Conservation (phyloP, 345 rosid species). For the Acer yangbiense region DNA sequence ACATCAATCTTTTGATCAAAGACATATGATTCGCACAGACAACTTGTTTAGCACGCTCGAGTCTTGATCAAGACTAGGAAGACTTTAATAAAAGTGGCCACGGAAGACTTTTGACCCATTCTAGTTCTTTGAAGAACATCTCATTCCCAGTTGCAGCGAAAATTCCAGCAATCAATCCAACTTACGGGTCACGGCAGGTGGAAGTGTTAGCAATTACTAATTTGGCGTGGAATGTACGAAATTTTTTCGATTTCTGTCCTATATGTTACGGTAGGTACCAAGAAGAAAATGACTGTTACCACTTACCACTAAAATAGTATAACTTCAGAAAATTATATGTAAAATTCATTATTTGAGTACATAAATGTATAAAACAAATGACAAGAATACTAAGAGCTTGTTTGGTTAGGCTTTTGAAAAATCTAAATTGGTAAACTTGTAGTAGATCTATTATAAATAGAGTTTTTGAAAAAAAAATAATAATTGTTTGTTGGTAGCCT, state of each 20-base stretch:
- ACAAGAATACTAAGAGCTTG: neutral
- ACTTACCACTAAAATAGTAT: too few species aligned
- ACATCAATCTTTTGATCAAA: neutral
- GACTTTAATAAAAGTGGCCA: neutral
- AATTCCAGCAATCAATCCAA: neutral
- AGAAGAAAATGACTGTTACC: too few species aligned
- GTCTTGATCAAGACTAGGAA: neutral
- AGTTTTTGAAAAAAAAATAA: too few species aligned
- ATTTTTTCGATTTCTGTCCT: too few species aligned
- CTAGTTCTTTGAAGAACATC: neutral
- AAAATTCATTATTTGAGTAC: too few species aligned
- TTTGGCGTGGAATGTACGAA: neutral
- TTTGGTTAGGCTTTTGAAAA: too few species aligned
- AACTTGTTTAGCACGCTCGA: neutral
- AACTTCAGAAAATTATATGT: too few species aligned
- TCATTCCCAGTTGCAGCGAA: neutral
- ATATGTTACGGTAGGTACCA: too few species aligned
- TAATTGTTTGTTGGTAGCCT: too few species aligned
- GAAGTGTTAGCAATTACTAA: neutral
- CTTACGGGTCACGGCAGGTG: neutral
- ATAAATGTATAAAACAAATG: too few species aligned
- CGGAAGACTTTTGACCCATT: neutral
- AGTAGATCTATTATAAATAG: too few species aligned
- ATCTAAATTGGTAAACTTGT: too few species aligned
- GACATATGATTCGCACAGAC: neutral